Percentiles rank a stretch among this genome's conserved stretches.
phyloP scores from a whole-genome alignment of 1,139 yeast genomes.

The Suhomyces kunorum region DNA sequence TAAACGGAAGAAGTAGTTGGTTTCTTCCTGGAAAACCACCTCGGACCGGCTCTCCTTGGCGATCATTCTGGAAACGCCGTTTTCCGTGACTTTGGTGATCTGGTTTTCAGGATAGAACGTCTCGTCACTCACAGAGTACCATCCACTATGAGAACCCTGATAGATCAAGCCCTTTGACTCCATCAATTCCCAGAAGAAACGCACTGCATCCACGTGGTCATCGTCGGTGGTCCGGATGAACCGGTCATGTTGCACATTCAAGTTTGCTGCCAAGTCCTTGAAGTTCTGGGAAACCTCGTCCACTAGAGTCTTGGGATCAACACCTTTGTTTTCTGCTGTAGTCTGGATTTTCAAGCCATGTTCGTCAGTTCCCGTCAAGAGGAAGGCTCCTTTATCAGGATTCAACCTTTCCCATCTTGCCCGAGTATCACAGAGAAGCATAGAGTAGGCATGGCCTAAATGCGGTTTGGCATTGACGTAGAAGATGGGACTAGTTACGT shows the following conservation, averaged over 20 bases:
- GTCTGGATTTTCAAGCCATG: constrained; percentile 91
- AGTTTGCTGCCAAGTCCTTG: constrained; percentile 55
- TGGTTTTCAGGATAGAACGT: constrained; percentile 88
- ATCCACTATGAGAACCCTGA: constrained; percentile 83
- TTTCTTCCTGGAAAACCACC: constrained; percentile 76
- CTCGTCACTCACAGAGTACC: constrained; percentile 95
- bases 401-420: constrained; percentile 66
- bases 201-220: constrained; percentile 71
- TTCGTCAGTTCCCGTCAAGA: constrained; percentile 95
- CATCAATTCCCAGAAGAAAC: constrained; percentile 67
- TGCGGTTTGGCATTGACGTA: constrained; percentile 97
- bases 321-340: constrained; percentile 56
- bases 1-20: constrained; percentile 81
- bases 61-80: constrained; percentile 40
- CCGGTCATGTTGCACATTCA: constrained; percentile 64
- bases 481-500: constrained; percentile 89
- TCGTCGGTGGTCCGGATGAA: constrained; percentile 89
- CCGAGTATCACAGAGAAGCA: constrained; percentile 78
- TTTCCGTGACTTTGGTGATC: constrained; percentile 49
- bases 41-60: constrained; percentile 77
- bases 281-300: constrained; percentile 70
- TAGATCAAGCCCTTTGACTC: constrained; percentile 66
- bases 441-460: constrained; percentile 88
- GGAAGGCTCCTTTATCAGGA: constrained; percentile 41
- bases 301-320: constrained; percentile 66